Base-by-base conservation (phyloP, 352 stramenopile species). In the Phytopythium litorale region DNA sequence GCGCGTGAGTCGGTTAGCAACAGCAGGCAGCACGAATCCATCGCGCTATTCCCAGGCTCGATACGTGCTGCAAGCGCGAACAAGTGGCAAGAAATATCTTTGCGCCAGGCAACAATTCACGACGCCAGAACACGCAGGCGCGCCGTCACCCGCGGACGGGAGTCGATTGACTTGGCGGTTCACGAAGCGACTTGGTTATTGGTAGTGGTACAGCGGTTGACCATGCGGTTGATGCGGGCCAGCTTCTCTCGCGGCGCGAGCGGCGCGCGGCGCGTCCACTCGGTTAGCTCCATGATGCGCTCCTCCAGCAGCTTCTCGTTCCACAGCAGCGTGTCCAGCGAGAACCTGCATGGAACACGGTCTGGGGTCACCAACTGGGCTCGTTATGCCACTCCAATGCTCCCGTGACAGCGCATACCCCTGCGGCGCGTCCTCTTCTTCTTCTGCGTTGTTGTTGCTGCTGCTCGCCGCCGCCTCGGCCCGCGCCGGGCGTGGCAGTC, bases 311-410 rank as follows among this genome's bases (percentile, higher is more conserved):
- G 69, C 49, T 81, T 72, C 30, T 90, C 80, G 51, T 69, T 70
- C 83, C 83, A 92, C 50, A 89, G 58, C 58, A 90, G 58, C 25
- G 83, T 92, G 57, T 92, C 83, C 48, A 89, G 63, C 28, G 80
- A 90, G 60, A 90, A 88, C 0, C 83, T 92, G 56, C 25, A 25
- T 11, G 11, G 46, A 33, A 71, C 67, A 15, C 35, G 12, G 1
- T 40, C 8, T 15, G 35, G 0, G 35, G 35, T 40, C 35, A 40
- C 8, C 12, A 0, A 15, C 35, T 40, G 35, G 35, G 4, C 35
- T 11, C 7, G 35, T 40, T 2, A 40, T 5, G 5, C 35, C 12
- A 15, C 12, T 15, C 35, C 16, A 6, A 49, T 21, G 19, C 42
- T 13, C 19, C 7, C 5, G 8, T 45, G 40, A 16, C 16, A 45